Percentiles rank a stretch among this genome's conserved stretches.
These are phyloP conservation scores for Globisporangium polare DNA, from an alignment of 352 stramenopile genomes.

Conservation along the genomic window DNA sequence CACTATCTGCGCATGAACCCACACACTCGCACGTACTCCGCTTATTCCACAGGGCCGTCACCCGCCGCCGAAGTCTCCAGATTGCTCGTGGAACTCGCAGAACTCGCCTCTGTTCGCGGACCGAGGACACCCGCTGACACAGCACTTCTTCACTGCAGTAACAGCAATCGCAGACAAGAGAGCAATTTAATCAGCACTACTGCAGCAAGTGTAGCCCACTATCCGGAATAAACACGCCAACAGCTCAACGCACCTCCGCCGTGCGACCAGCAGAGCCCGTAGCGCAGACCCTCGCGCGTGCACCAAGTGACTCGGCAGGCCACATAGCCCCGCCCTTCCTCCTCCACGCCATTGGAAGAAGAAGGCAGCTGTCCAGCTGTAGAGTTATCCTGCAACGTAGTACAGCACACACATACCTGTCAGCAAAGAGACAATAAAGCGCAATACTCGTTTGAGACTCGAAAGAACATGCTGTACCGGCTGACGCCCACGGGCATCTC, in stretches of 20 bases:
- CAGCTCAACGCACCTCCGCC: constrained; percentile 30
- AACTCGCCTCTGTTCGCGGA: constrained; percentile 33
- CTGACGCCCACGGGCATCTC: neutral
- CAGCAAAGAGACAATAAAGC: neutral
- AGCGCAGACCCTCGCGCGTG: constrained; percentile 29
- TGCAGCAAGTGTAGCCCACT: neutral
- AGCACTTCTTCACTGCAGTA: constrained; percentile 41
- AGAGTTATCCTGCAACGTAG: neutral
- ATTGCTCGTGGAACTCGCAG: constrained; percentile 40
- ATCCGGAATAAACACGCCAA: neutral
- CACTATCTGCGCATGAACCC: too few relatives aligned
- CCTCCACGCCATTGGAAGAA: neutral
- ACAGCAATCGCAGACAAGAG: neutral
- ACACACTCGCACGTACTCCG: too few relatives aligned
- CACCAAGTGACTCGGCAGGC: constrained; percentile 47
- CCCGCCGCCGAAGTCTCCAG: neutral
- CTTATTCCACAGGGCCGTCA: too few relatives aligned
- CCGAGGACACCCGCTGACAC: constrained; percentile 24
- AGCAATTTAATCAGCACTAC: neutral
- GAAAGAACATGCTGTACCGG: neutral
- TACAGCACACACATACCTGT: neutral
- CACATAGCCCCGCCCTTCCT: neutral
- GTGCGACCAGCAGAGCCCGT: constrained; percentile 50
- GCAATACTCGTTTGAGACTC: neutral
- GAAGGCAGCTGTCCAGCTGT: neutral